phyloP scores from a whole-genome alignment of 2,329 filamentous ascomycete species.

The Raffaelea ambrosiae region DNA sequence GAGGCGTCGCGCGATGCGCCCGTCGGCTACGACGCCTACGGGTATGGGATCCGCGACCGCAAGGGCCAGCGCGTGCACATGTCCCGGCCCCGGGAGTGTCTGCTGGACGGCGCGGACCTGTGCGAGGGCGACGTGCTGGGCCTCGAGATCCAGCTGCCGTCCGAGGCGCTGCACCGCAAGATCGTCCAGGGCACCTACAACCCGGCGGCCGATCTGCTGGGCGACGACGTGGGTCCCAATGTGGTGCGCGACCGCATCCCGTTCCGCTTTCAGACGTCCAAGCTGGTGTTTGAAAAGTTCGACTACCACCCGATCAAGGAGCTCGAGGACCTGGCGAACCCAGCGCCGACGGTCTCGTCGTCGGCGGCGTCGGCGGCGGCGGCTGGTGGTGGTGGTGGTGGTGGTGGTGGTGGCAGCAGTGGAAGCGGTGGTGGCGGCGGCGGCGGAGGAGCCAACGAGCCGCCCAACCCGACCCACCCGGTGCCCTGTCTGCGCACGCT shows the following conservation, averaged over 20 bases:
- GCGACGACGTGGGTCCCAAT: slow-evolving; percentile 58
- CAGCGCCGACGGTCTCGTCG: slow-evolving; percentile 39
- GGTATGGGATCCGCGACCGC: slow-evolving; percentile 85
- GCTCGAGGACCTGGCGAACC: slow-evolving; percentile 76
- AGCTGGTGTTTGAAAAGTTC: slow-evolving; percentile 79
- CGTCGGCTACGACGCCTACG: slow-evolving; percentile 84
- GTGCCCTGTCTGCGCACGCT: slow-evolving; percentile 72
- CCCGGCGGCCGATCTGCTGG: slow-evolving; percentile 63
- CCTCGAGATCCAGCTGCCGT: slow-evolving; percentile 83
- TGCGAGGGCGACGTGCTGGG: slow-evolving; percentile 90
- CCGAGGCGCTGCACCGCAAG: slow-evolving; percentile 77
- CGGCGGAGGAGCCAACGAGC: slow-evolving; percentile 23
- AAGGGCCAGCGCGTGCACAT: slow-evolving; percentile 88
- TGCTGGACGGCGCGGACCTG: slow-evolving; percentile 68
- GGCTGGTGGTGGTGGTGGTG: slow-evolving; percentile 26
- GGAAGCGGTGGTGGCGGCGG: slow-evolving; percentile 24
- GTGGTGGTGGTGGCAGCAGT: slow-evolving; percentile 9
- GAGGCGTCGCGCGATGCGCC: slow-evolving; percentile 77
- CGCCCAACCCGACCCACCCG: slow-evolving; percentile 64
- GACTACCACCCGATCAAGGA: slow-evolving; percentile 84
- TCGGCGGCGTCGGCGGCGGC: too few species aligned
- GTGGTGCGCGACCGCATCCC: slow-evolving; percentile 93
- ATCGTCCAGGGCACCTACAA: slow-evolving; percentile 84
- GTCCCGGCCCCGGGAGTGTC: slow-evolving; percentile 87
- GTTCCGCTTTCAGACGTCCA: slow-evolving; percentile 86